Evolutionary conservation across 768 basidiomycete species (phyloP).

Genomic region (Hemileccinum impolitum): DNA sequence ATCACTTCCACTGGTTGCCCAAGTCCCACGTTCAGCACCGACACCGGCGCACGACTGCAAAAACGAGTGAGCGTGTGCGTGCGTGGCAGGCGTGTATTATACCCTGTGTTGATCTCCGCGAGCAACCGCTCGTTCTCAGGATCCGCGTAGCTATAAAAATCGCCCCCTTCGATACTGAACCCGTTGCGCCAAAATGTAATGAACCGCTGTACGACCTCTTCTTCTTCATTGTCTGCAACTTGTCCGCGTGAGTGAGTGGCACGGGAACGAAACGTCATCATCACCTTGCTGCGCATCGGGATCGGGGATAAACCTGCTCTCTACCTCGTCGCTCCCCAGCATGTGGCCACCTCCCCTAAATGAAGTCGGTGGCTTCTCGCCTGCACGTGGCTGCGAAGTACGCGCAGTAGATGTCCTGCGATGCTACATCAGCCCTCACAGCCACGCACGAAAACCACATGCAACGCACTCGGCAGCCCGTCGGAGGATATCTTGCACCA

Average conservation of each 20-base stretch:
- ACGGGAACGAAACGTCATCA: neutral
- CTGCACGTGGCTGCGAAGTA: constrained; percentile 11
- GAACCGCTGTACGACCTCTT: constrained; percentile 62
- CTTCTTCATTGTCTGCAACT: constrained; percentile 30
- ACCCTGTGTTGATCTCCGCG: constrained; percentile 79
- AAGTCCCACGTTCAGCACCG: constrained; percentile 65
- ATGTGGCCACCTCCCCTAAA: constrained; percentile 79
- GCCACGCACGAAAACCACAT: no score
- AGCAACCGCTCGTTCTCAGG: constrained; percentile 68
- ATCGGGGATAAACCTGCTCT: constrained; percentile 74
- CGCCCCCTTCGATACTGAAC: constrained; percentile 87
- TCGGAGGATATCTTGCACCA: constrained; percentile 70
- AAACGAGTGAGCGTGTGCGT: neutral
- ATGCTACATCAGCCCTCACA: constrained; percentile 1
- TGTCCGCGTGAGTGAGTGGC: neutral
- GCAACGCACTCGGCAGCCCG: constrained; percentile 73
- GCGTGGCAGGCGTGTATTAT: constrained; percentile 12
- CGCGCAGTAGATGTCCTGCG: constrained; percentile 21
- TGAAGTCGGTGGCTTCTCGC: constrained; percentile 19
- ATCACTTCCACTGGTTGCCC: constrained; percentile 85
- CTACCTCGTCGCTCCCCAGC: constrained; percentile 88
- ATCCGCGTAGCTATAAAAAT: constrained; percentile 79
- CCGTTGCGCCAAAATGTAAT: constrained; percentile 94
- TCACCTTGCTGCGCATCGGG: constrained; percentile 43
- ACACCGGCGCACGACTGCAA: constrained; percentile 70